Conservation (phyloP, 345 rosid species). For the Gossypium ekmanianum region DNA sequence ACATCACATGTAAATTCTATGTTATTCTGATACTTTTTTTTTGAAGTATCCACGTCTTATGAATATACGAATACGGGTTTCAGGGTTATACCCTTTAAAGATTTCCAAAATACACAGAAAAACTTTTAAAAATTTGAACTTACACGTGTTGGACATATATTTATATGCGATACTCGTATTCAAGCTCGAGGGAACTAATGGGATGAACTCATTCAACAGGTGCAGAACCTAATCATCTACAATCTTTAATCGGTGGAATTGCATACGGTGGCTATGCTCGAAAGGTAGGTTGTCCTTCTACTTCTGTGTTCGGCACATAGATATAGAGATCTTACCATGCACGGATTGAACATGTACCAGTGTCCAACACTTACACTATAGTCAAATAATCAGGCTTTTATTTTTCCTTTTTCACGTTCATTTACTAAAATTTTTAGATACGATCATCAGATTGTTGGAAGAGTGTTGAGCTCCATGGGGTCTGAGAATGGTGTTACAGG, state of each 20-base stretch:
- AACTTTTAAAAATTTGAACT: no score
- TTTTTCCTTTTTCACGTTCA: not conserved
- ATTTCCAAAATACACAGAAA: no score
- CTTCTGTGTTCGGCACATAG: no score
- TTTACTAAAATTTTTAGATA: not conserved
- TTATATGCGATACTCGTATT: no score
- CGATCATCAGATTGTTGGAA: conserved; percentile 47
- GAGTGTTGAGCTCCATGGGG: conserved; percentile 42
- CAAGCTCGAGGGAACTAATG: conserved; percentile 11
- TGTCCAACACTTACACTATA: no score
- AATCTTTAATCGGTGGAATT: conserved; percentile 41
- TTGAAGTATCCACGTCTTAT: no score
- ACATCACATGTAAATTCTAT: conserved; percentile 16
- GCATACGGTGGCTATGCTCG: conserved; percentile 62
- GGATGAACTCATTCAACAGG: not conserved
- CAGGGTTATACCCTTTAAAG: no score
- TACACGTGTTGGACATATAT: no score
- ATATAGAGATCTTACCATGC: no score
- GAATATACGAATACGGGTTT: not conserved
- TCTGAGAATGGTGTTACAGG: conserved; percentile 28
- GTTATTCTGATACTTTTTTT: not conserved
- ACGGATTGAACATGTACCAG: no score
- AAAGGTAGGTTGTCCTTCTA: conserved; percentile 29
- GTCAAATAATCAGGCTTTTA: not conserved
- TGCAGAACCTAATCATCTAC: not conserved